Evolutionary conservation across 2,329 filamentous ascomycete genomes (phyloP).

Genomic region (Verticillium klebahnii): DNA sequence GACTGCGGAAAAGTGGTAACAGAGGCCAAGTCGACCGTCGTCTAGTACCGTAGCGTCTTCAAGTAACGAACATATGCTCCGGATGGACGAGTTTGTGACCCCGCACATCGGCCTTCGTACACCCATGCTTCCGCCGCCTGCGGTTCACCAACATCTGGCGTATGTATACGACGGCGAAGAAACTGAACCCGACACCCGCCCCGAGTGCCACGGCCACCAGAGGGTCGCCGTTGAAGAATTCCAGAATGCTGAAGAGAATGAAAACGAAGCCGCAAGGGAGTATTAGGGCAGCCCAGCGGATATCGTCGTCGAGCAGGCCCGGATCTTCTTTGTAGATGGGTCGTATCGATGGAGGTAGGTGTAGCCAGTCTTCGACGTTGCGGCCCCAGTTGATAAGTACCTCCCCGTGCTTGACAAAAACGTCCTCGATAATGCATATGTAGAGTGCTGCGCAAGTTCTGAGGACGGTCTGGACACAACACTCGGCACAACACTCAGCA

Average conservation of each 20-base stretch:
- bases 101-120: neutral
- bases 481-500: too few species aligned
- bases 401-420: neutral
- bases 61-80: too few species aligned
- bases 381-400: neutral
- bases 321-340: neutral
- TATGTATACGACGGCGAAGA: neutral
- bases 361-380: neutral
- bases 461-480: too few species aligned
- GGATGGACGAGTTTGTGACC: too few species aligned
- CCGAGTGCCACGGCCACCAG: fast-evolving
- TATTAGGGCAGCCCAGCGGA: neutral
- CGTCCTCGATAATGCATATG: neutral
- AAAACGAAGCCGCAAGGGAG: neutral
- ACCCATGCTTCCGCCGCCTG: neutral
- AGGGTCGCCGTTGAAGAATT: neutral
- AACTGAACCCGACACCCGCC: neutral
- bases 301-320: neutral
- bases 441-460: neutral
- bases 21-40: too few species aligned
- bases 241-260: neutral
- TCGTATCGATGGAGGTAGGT: neutral
- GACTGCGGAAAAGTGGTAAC: too few species aligned
- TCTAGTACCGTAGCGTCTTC: too few species aligned
- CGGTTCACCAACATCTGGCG: neutral